Evolutionary conservation across 768 basidiomycete genomes (phyloP).

Genomic region (Galerina marginata): DNA sequence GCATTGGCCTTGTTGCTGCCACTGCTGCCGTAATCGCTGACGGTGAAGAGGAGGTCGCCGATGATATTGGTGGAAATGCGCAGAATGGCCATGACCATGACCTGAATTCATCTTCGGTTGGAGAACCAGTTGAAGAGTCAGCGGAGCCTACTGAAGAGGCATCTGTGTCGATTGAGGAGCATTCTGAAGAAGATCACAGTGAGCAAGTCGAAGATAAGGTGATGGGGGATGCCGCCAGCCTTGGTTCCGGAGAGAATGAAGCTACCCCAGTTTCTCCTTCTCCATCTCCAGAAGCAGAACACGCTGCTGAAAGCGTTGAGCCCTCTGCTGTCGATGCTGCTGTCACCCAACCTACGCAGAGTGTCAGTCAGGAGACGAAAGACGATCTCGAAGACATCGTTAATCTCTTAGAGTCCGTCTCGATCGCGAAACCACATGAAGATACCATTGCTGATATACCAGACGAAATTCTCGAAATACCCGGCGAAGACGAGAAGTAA

Average conservation of each 20-base stretch:
- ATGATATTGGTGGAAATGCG: conserved; percentile 1
- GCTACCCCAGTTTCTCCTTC: conserved; percentile 11
- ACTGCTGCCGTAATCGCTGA: conserved; percentile 12
- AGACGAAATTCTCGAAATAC: conserved; percentile 60
- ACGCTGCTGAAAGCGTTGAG: background rate
- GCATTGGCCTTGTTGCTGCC: conserved; percentile 17
- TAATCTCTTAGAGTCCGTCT: conserved; percentile 60
- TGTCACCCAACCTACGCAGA: background rate
- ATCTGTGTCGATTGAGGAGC: background rate
- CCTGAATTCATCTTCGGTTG: background rate
- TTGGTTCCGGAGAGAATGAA: conserved; percentile 10
- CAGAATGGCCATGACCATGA: conserved; percentile 10
- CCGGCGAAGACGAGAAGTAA: conserved; percentile 52
- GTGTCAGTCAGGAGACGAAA: conserved; percentile 5
- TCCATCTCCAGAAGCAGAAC: conserved; percentile 12
- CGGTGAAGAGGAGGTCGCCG: conserved; percentile 10
- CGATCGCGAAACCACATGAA: conserved; percentile 43
- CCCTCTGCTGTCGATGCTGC: background rate
- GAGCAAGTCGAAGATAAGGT: conserved; percentile 9
- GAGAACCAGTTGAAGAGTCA: background rate
- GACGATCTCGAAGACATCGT: conserved; percentile 60
- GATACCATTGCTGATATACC: conserved; percentile 55
- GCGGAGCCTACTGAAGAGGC: conserved; percentile 3
- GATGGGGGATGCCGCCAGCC: conserved; percentile 1
- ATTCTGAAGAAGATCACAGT: conserved; percentile 3